Conservation (phyloP, 805 yeast genomes). For the Lipomyces oligophaga region DNA sequence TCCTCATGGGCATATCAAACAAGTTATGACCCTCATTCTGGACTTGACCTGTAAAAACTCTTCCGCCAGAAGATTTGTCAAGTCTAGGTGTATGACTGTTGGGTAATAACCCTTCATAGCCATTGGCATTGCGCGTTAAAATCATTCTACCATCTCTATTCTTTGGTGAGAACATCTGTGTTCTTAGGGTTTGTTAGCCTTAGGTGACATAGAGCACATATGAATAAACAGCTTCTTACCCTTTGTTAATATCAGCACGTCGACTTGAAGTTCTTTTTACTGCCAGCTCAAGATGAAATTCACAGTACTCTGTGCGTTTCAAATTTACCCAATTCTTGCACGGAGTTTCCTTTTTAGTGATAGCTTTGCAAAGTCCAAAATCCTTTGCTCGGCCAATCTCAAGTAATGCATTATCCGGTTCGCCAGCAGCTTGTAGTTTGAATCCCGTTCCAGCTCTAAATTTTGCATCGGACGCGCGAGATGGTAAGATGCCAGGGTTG, state of each 20-base stretch:
- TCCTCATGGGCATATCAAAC: no score
- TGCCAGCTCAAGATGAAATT: constrained; percentile 62
- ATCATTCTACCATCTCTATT: no score
- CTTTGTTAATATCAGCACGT: constrained; percentile 66
- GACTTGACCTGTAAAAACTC: no score
- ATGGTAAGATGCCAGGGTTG: constrained; percentile 59
- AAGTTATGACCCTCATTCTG: no score
- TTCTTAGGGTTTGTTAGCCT: no score
- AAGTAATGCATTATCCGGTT: constrained; percentile 50
- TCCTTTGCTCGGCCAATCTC: constrained; percentile 72
- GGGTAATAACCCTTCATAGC: no score
- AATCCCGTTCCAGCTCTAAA: constrained; percentile 45
- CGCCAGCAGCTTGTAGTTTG: constrained; percentile 50
- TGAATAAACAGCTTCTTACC: no score
- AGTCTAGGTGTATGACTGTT: no score
- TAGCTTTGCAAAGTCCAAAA: constrained; percentile 61
- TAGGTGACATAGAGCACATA: no score
- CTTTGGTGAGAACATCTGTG: no score
- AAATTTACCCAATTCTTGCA: constrained; percentile 64
- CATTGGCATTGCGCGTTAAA: no score
- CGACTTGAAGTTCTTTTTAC: constrained; percentile 51
- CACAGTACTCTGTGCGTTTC: constrained; percentile 56
- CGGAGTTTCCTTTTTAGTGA: constrained; percentile 45
- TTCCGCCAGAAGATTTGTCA: no score
- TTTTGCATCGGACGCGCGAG: constrained; percentile 18